Conservation (phyloP, 2,329 filamentous ascomycete genomes). For the Aspergillus clavatus region DNA sequence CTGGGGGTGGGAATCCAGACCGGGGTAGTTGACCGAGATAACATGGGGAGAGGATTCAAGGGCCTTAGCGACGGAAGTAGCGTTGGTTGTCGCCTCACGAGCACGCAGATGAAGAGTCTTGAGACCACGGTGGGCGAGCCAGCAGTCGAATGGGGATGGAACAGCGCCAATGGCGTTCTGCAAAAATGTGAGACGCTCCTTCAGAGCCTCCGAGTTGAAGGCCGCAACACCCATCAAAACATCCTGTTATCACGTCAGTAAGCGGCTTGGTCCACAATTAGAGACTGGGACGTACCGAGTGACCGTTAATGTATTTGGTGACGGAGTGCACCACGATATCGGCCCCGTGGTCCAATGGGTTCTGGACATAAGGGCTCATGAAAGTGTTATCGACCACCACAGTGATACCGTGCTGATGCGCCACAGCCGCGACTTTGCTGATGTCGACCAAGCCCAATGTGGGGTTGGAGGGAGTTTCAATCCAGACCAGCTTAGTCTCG, state of each 20-base stretch:
- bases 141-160: conserved; percentile 91
- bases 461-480: conserved; percentile 91
- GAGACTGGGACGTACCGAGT: conserved; percentile 49
- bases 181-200: conserved; percentile 75
- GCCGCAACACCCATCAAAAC: conserved; percentile 97
- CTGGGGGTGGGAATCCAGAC: conserved; percentile 80
- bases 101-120: conserved; percentile 95
- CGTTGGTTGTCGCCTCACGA: conserved; percentile 77
- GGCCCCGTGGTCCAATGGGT: conserved; percentile 88
- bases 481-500: conserved; percentile 94
- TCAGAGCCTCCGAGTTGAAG: conserved; percentile 80
- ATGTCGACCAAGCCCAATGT: conserved; percentile 93
- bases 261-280: neutral
- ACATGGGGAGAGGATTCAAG: conserved; percentile 78
- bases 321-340: conserved; percentile 97
- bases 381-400: conserved; percentile 99
- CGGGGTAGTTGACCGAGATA: conserved; percentile 91
- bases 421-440: conserved; percentile 71
- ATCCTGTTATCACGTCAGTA: conserved; percentile 49
- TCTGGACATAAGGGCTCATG: conserved; percentile 92
- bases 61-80: conserved; percentile 67
- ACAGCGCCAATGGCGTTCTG: conserved; percentile 97
- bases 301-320: conserved; percentile 99
- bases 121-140: conserved; percentile 93
- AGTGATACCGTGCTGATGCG: conserved; percentile 81